Percentiles rank a stretch among this genome's conserved stretches.
Conservation (phyloP, 1,284 basidiomycete species). For the Exobasidium cylindrosporum region DNA sequence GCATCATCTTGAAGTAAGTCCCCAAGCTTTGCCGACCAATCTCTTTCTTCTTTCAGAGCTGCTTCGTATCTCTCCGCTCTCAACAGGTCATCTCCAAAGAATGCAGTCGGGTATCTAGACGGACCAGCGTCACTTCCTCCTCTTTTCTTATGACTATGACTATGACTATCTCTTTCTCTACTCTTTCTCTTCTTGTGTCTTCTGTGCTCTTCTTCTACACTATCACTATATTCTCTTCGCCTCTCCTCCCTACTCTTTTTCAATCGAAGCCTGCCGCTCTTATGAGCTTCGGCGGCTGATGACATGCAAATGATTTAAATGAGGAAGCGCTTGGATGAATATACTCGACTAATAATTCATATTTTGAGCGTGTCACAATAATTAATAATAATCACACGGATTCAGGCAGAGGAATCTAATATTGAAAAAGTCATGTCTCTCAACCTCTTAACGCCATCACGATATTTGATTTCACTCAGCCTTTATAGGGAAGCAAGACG, state of each 20-base stretch:
- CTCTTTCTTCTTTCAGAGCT: conserved; percentile 3
- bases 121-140: not conserved
- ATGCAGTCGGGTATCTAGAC: not conserved
- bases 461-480: too few species aligned
- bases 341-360: too few species aligned
- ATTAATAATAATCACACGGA: too few species aligned
- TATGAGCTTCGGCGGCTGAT: not conserved
- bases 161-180: not conserved
- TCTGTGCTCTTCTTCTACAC: not conserved
- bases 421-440: too few species aligned
- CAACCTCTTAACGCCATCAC: too few species aligned
- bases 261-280: not conserved
- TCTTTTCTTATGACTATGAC: too few species aligned
- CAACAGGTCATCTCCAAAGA: conserved; percentile 5
- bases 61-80: conserved; percentile 1
- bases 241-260: not conserved
- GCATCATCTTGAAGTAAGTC: conserved; percentile 2
- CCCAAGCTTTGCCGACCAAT: conserved; percentile 8
- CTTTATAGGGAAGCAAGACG: too few species aligned
- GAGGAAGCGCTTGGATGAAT: too few species aligned
- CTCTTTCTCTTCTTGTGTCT: not conserved
- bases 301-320: not conserved
- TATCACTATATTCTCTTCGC: not conserved
- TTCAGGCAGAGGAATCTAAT: too few species aligned
- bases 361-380: too few species aligned